phyloP scores from a whole-genome alignment of 2,329 filamentous ascomycete genomes.

The Diaporthe citriasiana region DNA sequence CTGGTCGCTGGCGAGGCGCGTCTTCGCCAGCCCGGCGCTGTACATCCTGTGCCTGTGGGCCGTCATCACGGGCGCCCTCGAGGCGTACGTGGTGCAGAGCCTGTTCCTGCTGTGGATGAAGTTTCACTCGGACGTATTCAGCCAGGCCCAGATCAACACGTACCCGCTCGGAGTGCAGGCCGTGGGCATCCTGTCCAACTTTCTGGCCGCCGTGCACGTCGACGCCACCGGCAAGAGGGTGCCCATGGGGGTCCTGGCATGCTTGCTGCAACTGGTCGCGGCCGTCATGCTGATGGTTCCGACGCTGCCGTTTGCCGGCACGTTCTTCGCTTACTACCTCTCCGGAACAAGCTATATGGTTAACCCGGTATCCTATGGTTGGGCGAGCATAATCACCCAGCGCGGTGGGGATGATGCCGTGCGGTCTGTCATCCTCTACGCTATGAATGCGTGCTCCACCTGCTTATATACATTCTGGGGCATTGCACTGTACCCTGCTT shows the following conservation, averaged over 20 bases:
- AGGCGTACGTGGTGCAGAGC: slow-evolving; percentile 49
- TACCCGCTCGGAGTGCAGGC: slow-evolving; percentile 55
- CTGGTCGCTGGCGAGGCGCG: slow-evolving; percentile 48
- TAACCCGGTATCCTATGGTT: slow-evolving; percentile 56
- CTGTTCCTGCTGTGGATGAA: slow-evolving; percentile 49
- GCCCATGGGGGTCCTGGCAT: slow-evolving; percentile 53
- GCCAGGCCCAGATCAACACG: slow-evolving; percentile 52
- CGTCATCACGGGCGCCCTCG: slow-evolving; percentile 52
- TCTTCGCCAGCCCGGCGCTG: slow-evolving; percentile 48
- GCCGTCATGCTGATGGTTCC: slow-evolving; percentile 53
- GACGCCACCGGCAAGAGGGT: slow-evolving; percentile 52
- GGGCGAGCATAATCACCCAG: slow-evolving; percentile 55
- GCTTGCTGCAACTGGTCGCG: slow-evolving; percentile 51
- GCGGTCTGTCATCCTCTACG: slow-evolving; percentile 55
- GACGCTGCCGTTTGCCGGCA: slow-evolving; percentile 49
- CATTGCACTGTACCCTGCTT: slow-evolving; percentile 57
- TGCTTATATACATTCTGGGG: slow-evolving; percentile 62
- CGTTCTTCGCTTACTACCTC: slow-evolving; percentile 55
- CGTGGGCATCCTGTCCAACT: slow-evolving; percentile 55
- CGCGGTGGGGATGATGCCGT: slow-evolving; percentile 57
- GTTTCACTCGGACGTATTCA: slow-evolving; percentile 42
- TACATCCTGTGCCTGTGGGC: slow-evolving; percentile 57
- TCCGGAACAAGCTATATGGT: slow-evolving; percentile 56
- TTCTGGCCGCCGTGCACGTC: slow-evolving; percentile 53
- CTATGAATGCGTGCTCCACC: slow-evolving; percentile 57